Evolutionary conservation across 2,329 filamentous ascomycete species (phyloP).

Genomic region (Hypoxylon sp.): DNA sequence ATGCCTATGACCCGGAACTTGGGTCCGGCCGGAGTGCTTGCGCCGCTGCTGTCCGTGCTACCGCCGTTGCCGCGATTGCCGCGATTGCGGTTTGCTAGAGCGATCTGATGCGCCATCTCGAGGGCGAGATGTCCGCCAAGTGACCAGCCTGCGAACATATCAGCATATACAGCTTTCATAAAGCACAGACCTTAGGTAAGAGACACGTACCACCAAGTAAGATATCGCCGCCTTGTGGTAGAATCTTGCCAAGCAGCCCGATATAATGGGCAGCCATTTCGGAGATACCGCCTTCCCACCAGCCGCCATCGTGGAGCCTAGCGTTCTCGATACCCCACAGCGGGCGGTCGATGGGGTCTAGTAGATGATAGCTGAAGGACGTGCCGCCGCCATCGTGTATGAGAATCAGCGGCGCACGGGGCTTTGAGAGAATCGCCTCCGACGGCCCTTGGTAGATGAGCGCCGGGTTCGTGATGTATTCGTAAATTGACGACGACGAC

Average conservation of each 20-base stretch:
- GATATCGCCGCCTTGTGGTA: slow-evolving; percentile 59
- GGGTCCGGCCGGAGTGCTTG: slow-evolving; percentile 21
- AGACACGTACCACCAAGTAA: slow-evolving; percentile 62
- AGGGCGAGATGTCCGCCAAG: slow-evolving; percentile 67
- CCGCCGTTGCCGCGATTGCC: slow-evolving; percentile 26
- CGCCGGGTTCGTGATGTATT: slow-evolving; percentile 47
- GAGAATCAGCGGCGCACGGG: slow-evolving; percentile 65
- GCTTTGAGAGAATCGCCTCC: slow-evolving; percentile 22
- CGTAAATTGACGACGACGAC: slow-evolving; percentile 20
- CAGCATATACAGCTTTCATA: background rate
- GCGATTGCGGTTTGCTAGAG: slow-evolving; percentile 50
- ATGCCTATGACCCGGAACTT: slow-evolving; percentile 63
- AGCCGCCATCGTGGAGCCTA: slow-evolving; percentile 62
- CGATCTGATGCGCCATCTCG: slow-evolving; percentile 64
- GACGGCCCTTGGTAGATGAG: slow-evolving; percentile 52
- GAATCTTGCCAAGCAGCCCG: slow-evolving; percentile 59
- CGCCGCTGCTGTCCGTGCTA: slow-evolving; percentile 6
- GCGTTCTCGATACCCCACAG: slow-evolving; percentile 71
- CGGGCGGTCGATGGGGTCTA: slow-evolving; percentile 64
- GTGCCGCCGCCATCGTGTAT: slow-evolving; percentile 75
- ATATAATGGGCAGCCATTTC: slow-evolving; percentile 70
- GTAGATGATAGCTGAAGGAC: slow-evolving; percentile 69
- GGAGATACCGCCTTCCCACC: slow-evolving; percentile 66
- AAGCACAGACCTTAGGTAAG: background rate
- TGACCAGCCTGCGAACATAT: slow-evolving; percentile 62